Conservation (phyloP, 306 rosid genomes). For the Cicer cuneatum region DNA sequence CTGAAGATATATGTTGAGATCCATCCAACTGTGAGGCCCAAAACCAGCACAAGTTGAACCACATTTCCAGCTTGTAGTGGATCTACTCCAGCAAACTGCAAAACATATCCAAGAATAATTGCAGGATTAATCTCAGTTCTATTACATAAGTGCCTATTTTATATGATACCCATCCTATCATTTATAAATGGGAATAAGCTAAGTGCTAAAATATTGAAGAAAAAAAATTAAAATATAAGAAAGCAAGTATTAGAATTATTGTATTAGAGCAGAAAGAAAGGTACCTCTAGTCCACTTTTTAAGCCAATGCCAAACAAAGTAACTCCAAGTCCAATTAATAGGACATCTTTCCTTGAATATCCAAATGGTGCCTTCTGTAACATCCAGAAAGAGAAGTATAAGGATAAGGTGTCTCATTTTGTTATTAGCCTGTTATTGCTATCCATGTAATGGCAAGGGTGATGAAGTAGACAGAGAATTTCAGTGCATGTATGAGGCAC, state of each 20-base stretch:
- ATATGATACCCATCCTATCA: neutral
- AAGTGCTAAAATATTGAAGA: constrained; percentile 1
- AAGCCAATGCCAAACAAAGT: constrained; percentile 77
- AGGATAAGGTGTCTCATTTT: constrained; percentile 14
- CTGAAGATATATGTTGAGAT: constrained; percentile 88
- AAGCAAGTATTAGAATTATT: neutral
- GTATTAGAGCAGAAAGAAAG: constrained; percentile 19
- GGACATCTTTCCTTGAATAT: constrained; percentile 91
- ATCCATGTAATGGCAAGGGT: constrained; percentile 14
- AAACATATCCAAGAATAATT: constrained; percentile 38
- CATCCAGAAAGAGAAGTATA: constrained; percentile 9
- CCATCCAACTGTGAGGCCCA: constrained; percentile 96
- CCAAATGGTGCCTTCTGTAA: constrained; percentile 77
- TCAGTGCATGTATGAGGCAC: constrained; percentile 5
- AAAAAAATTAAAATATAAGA: neutral
- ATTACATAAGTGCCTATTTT: neutral
- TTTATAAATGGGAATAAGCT: constrained; percentile 12
- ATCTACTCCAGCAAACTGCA: constrained; percentile 85
- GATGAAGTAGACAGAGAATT: constrained; percentile 27
- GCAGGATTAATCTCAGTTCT: constrained; percentile 20
- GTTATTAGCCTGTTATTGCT: neutral
- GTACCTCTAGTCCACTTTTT: constrained; percentile 90
- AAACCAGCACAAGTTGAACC: constrained; percentile 89
- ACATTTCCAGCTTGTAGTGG: constrained; percentile 96
- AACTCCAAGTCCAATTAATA: constrained; percentile 86